These are phyloP conservation scores for Podaxis rugospora DNA, from an alignment of 768 basidiomycete species.

Conservation along the genomic window DNA sequence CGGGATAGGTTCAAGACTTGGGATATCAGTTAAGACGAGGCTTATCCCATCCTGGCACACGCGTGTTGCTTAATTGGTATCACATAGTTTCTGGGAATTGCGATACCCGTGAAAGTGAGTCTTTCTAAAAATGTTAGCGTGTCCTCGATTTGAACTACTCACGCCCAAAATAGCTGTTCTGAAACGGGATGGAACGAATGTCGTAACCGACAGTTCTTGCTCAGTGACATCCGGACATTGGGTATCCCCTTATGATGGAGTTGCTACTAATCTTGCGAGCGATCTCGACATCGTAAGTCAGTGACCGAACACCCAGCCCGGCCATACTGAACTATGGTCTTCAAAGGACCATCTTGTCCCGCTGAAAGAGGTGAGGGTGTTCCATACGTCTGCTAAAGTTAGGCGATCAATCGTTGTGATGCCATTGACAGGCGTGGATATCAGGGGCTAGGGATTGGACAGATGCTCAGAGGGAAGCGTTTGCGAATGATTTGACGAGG, in stretches of 20 bases:
- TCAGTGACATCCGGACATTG: constrained; percentile 43
- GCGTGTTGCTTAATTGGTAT: background rate
- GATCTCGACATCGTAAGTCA: constrained; percentile 46
- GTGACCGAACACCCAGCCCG: background rate
- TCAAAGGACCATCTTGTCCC: constrained; percentile 50
- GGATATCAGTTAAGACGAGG: constrained; percentile 37
- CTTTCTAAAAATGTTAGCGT: background rate
- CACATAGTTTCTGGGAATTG: constrained; percentile 43
- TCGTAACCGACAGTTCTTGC: constrained; percentile 37
- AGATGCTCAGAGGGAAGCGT: constrained; percentile 41
- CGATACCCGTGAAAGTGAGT: constrained; percentile 48
- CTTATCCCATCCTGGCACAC: background rate
- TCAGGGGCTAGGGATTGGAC: constrained; percentile 54
- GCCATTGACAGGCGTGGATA: constrained; percentile 40
- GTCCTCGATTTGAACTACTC: background rate
- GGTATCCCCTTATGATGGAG: constrained; percentile 49
- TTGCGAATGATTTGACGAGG: constrained; percentile 51
- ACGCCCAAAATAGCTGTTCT: constrained; percentile 29
- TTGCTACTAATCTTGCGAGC: constrained; percentile 38
- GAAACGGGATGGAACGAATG: constrained; percentile 40
- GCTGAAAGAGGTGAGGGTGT: constrained; percentile 39
- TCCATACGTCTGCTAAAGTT: background rate
- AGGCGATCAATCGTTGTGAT: background rate
- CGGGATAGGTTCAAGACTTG: constrained; percentile 42
- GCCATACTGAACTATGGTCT: background rate